These are phyloP conservation scores for Salix udensis DNA, from an alignment of 345 rosid species.

Conservation along the genomic window DNA sequence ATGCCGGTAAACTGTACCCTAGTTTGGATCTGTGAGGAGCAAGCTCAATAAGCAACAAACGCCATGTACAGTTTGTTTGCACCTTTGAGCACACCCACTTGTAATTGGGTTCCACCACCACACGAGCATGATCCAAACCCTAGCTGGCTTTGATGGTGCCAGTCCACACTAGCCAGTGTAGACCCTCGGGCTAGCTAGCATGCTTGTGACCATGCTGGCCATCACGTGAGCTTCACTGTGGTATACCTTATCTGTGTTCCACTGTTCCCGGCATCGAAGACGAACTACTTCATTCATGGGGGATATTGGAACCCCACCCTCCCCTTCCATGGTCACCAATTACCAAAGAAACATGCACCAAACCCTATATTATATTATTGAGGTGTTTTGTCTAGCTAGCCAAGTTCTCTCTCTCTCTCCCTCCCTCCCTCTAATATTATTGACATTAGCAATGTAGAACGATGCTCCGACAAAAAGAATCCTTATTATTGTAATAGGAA, in stretches of 20 bases:
- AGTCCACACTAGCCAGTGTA: not conserved
- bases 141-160: slow-evolving; percentile 1
- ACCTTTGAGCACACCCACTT: not conserved
- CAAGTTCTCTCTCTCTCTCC: not conserved
- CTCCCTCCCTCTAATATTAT: slow-evolving; percentile 6
- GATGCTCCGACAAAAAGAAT: slow-evolving; percentile 43
- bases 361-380: not conserved
- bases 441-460: slow-evolving; percentile 18
- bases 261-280: slow-evolving; percentile 8
- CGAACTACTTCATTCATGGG: not conserved
- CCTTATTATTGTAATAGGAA: slow-evolving; percentile 13
- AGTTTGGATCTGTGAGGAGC: slow-evolving; percentile 7
- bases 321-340: not conserved
- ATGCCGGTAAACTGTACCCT: not conserved
- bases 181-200: not conserved
- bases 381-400: not conserved
- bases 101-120: slow-evolving; percentile 9
- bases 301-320: slow-evolving; percentile 21
- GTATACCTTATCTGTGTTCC: slow-evolving; percentile 1
- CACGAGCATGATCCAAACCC: not conserved
- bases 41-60: not conserved
- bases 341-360: slow-evolving; percentile 4
- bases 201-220: slow-evolving; percentile 16
- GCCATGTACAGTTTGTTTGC: not conserved
- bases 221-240: slow-evolving; percentile 45